A percentile compares a stretch with the other conserved stretches of the same genome.
Conservation (phyloP, 106 monocot species). For the Dendrobium catenatum region DNA sequence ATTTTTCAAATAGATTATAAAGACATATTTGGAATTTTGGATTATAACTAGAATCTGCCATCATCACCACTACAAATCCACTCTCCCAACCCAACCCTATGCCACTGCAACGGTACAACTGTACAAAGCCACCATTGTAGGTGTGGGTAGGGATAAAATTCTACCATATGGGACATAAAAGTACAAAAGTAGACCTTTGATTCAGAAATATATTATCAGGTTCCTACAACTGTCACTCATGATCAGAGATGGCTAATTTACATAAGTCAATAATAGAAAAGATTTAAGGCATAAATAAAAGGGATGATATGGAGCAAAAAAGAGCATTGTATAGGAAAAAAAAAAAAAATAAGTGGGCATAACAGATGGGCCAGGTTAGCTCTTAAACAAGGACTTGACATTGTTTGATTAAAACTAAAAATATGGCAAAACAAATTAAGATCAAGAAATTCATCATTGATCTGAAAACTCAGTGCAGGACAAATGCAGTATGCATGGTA, state of each 20-base stretch:
- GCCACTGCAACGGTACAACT: not conserved
- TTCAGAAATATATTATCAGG: not conserved
- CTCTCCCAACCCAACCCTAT: too few species aligned
- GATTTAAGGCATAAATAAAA: not conserved
- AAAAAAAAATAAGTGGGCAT: not conserved
- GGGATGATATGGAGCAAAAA: not conserved
- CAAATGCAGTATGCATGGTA: too few species aligned
- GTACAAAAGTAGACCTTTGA: not conserved
- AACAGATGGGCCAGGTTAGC: not conserved
- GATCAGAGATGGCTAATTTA: not conserved
- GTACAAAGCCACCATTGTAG: constrained; percentile 2
- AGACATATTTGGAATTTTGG: not conserved
- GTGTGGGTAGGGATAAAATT: not conserved
- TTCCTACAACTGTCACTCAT: not conserved
- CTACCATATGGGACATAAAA: not conserved
- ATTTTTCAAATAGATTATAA: not conserved
- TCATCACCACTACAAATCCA: too few species aligned
- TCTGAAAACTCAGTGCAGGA: too few species aligned
- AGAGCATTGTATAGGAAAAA: not conserved
- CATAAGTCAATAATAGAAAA: not conserved
- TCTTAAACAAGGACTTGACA: too few species aligned
- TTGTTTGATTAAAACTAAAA: too few species aligned
- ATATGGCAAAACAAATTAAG: too few species aligned
- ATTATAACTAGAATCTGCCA: not conserved
- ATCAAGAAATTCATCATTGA: too few species aligned